Percentiles rank a stretch among this genome's conserved stretches.
phyloP scores from a whole-genome alignment of 2,329 filamentous ascomycete genomes.

The Penicillium sp. region DNA sequence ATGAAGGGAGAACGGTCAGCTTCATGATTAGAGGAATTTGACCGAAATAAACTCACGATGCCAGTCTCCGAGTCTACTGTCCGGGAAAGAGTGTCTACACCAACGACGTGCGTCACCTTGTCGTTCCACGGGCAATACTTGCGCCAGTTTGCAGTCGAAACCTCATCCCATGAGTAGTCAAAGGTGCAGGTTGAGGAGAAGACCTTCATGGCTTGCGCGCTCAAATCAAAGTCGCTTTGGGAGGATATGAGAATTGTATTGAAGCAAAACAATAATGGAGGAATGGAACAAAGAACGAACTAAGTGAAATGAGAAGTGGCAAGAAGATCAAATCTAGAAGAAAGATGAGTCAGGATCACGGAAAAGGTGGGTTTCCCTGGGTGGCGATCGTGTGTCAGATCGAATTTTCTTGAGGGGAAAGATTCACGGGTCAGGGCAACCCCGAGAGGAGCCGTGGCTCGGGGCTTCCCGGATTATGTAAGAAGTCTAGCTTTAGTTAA shows the following conservation, averaged over 20 bases:
- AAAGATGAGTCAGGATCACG: slow-evolving; percentile 16
- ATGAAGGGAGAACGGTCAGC: slow-evolving; percentile 11
- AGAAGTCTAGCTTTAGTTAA: not conserved
- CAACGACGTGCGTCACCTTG: slow-evolving; percentile 93
- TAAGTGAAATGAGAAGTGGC: slow-evolving; percentile 12
- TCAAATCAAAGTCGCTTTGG: not conserved
- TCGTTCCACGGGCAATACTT: slow-evolving; percentile 99
- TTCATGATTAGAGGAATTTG: not conserved
- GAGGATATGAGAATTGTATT: not conserved
- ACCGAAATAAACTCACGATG: slow-evolving; percentile 55
- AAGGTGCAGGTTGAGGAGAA: slow-evolving; percentile 89
- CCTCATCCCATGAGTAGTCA: slow-evolving; percentile 98
- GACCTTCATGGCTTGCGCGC: slow-evolving; percentile 72
- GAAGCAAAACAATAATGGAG: not conserved
- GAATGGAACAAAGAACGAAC: not conserved
- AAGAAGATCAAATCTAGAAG: slow-evolving; percentile 1
- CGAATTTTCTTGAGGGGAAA: slow-evolving; percentile 12
- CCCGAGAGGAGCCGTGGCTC: slow-evolving; percentile 19
- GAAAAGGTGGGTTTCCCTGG: slow-evolving; percentile 13
- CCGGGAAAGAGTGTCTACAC: slow-evolving; percentile 88
- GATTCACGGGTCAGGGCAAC: slow-evolving; percentile 17
- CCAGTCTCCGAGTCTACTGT: slow-evolving; percentile 63
- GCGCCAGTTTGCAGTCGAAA: slow-evolving; percentile 95
- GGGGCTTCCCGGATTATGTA: slow-evolving; percentile 23
- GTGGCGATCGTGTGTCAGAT: slow-evolving; percentile 21